These are phyloP conservation scores for Fulvia fulva DNA, from an alignment of 2,329 filamentous ascomycete species.

Conservation along the genomic window DNA sequence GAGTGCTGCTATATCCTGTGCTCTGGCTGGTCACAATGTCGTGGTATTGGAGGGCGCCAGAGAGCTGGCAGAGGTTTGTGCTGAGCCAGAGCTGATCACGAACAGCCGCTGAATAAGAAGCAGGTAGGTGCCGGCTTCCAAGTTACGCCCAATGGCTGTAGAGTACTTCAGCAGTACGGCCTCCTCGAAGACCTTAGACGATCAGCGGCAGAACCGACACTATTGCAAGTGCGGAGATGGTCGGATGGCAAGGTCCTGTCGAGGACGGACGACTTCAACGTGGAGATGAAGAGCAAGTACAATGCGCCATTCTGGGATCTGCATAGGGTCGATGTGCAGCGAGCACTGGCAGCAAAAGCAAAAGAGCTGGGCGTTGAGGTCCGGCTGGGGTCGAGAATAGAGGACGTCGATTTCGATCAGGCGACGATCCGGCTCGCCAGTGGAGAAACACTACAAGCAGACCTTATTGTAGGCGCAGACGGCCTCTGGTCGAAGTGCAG, in stretches of 20 bases:
- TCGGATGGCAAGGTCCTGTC: constrained; percentile 46
- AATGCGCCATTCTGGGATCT: constrained; percentile 55
- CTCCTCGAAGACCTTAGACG: constrained; percentile 43
- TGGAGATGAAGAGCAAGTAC: constrained; percentile 53
- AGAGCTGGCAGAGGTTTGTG: constrained; percentile 39
- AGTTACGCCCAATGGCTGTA: constrained; percentile 42
- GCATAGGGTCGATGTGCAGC: constrained; percentile 61
- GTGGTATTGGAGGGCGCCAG: constrained; percentile 34
- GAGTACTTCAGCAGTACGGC: constrained; percentile 46
- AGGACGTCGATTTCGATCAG: constrained; percentile 46
- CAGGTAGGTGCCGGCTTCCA: constrained; percentile 54
- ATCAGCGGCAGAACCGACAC: constrained; percentile 43
- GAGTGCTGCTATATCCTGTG: constrained; percentile 31
- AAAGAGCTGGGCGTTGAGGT: constrained; percentile 52
- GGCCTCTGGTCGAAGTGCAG: constrained; percentile 60
- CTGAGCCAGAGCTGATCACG: neutral
- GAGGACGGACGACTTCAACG: constrained; percentile 50
- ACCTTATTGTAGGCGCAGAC: constrained; percentile 61
- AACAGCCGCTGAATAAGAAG: neutral
- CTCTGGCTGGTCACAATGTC: constrained; percentile 32
- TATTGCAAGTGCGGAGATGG: constrained; percentile 53
- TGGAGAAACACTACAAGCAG: constrained; percentile 44
- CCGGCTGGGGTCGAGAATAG: constrained; percentile 47
- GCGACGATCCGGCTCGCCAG: constrained; percentile 40
- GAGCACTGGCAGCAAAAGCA: constrained; percentile 50